These are phyloP conservation scores for Coemansia sp. DNA, from an alignment of 192 early-diverging fungal genomes.

Conservation along the genomic window DNA sequence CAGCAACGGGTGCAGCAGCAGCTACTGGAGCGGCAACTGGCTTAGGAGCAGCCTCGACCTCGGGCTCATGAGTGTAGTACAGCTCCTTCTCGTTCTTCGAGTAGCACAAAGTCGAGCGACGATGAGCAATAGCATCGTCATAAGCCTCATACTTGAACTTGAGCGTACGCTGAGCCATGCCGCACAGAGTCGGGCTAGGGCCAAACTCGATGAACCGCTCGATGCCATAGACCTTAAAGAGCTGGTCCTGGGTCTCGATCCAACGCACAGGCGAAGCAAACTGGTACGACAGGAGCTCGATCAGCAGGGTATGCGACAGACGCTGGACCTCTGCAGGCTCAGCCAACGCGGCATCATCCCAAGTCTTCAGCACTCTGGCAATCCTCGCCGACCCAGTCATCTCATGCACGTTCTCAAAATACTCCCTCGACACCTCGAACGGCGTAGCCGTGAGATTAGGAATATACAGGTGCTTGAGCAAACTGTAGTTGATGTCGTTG, in stretches of 20 bases:
- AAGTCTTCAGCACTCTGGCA: slow-evolving; percentile 74
- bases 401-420: slow-evolving; percentile 77
- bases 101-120: slow-evolving; percentile 86
- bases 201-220: slow-evolving; percentile 93
- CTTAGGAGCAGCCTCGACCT: slow-evolving; percentile 60
- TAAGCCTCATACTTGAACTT: slow-evolving; percentile 97
- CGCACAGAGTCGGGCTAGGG: slow-evolving; percentile 88
- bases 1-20: slow-evolving; percentile 55
- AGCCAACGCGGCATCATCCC: slow-evolving; percentile 68
- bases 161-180: slow-evolving; percentile 92
- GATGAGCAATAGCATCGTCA: slow-evolving; percentile 89
- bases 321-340: slow-evolving; percentile 82
- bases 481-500: slow-evolving; percentile 78
- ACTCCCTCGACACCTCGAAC: slow-evolving; percentile 76
- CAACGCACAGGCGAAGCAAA: slow-evolving; percentile 94
- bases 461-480: slow-evolving; percentile 88
- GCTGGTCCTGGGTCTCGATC: slow-evolving; percentile 95
- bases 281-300: slow-evolving; percentile 93
- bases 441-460: slow-evolving; percentile 92
- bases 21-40: slow-evolving; percentile 54
- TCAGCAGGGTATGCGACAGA: slow-evolving; percentile 81
- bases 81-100: slow-evolving; percentile 92
- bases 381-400: slow-evolving; percentile 80
- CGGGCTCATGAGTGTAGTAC: slow-evolving; percentile 87
- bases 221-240: slow-evolving; percentile 86